phyloP scores from a whole-genome alignment of 306 rosid species.

The Quercus agrifolia region DNA sequence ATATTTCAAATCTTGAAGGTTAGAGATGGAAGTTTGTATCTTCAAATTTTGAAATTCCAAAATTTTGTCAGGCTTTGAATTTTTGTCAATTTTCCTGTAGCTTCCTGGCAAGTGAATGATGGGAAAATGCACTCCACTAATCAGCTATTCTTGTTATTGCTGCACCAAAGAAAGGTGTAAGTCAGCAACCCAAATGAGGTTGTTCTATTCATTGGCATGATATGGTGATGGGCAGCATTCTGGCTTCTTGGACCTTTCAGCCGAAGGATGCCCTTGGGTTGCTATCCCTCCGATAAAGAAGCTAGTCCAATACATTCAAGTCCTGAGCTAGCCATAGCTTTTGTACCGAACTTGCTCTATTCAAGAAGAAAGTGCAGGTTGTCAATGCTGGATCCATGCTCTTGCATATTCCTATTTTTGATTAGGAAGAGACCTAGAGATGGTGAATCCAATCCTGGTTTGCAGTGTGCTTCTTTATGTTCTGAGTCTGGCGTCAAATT shows the following conservation, averaged over 20 bases:
- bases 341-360: neutral
- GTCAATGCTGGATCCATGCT: neutral
- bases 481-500: constrained; percentile 5
- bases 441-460: neutral
- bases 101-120: constrained; percentile 14
- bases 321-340: neutral
- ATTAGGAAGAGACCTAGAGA: constrained; percentile 6
- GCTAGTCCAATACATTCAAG: constrained; percentile 5
- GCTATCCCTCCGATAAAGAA: neutral
- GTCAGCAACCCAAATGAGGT: neutral
- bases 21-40: neutral
- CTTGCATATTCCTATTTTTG: neutral
- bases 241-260: neutral
- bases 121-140: neutral
- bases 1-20: constrained; percentile 11
- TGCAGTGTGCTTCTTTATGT: neutral
- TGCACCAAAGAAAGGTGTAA: neutral
- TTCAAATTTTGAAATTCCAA: neutral
- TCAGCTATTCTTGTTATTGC: neutral
- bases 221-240: neutral
- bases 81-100: constrained; percentile 4
- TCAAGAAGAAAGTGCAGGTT: neutral
- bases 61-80: neutral
- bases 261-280: neutral
- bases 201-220: neutral